Evolutionary conservation across 768 basidiomycete genomes (phyloP), one percentile per base, ranked within the genome.

Genomic region (Chalciporus pseudorubinellus): DNA sequence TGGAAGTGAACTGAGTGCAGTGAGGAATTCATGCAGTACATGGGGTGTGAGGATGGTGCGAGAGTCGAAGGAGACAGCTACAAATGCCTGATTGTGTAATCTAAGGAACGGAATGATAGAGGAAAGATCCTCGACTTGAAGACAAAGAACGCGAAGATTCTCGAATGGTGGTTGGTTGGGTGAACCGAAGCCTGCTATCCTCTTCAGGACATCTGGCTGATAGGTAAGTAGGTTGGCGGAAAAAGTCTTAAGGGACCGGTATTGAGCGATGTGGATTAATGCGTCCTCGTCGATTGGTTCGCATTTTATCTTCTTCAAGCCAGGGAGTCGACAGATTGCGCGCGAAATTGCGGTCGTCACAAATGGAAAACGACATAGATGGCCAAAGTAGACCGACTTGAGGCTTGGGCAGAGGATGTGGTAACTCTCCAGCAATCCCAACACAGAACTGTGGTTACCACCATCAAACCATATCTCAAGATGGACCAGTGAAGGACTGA

Each of bases 71-170:
- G n/a, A 34, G 19, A 58, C 36, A 6, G 41, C 44, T 34, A 45
- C 47, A 22, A 58, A 52, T 12, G 46, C 50, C 20, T 57, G 57
- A 22, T 46, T 29, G 13, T 51, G 21, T 7, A 50, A 46, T 39
- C 13, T 38, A 10, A 58, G 43, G 21, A 9, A 45, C 2, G 55
- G 57, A 10, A 24, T 49, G 18, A 58, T n/a, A 22, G 50, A 48
- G 14, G 44, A 52, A 39, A 58, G 44, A 7, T 44, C 36, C 6
- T 29, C 3, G 16, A 58, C 22, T 3, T 1, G 3, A 21, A 58
- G 46, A 10, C 26, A 16, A 16, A 58, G 46, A 33, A 20, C 14
- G 14, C 50, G n/a, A 46, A 57, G n/a, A 16, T 58, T 53, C 29
- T 50, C 19, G 33, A 58, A 58, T 18, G 21, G 50, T 11, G 45